Evolutionary conservation across 768 basidiomycete genomes (phyloP), one percentile per base, ranked within the genome.

Genomic region (Termitomyces sp.): DNA sequence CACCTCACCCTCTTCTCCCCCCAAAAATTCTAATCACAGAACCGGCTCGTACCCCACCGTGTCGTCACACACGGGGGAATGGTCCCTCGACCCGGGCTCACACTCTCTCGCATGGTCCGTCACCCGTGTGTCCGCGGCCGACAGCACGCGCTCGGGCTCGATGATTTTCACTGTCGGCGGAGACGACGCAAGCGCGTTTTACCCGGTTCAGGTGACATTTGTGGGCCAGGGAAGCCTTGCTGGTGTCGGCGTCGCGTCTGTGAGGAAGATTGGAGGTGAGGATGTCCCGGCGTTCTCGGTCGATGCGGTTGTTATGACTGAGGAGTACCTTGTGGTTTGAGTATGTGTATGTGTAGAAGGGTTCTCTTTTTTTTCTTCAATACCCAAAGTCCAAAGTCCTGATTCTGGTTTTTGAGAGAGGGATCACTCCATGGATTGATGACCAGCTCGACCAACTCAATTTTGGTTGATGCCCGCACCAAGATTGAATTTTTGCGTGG

Each of bases 121-220:
- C 57, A 83, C 91, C 7, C 71, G 79, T 24, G 79, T 98, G 61
- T 83, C 84, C 4, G 64, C 81, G 0, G 73, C 78, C 12, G 86
- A 86, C 53, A 81, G 81, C 31, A 81, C 76, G 24, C 81, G 83
- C 36, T 88, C 87, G 1, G 96, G 96, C 9, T 91, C 86, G n/a
- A 77, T 98, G 65, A 92, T 98, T 66, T 98, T 98, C 75, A 88
- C 81, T 44, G 86, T 94, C 51, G 86, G 85, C 8, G 94, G 93
- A 4, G 91, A 93, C 61, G 94, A 96, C 62, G 73, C 79, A 0
- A 86, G 83, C 4, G 83, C 82, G 11, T 96, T 97, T 78, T 99
- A 98, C 91, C 95, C 96, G 2, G 93, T 99, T 51, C 79, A 81
- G 37, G 87, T 96, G 1, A 73, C 79, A 1, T 98, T 98, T 67